phyloP scores from a whole-genome alignment of 1,284 basidiomycete genomes.

The Austropuccinia psidii region DNA sequence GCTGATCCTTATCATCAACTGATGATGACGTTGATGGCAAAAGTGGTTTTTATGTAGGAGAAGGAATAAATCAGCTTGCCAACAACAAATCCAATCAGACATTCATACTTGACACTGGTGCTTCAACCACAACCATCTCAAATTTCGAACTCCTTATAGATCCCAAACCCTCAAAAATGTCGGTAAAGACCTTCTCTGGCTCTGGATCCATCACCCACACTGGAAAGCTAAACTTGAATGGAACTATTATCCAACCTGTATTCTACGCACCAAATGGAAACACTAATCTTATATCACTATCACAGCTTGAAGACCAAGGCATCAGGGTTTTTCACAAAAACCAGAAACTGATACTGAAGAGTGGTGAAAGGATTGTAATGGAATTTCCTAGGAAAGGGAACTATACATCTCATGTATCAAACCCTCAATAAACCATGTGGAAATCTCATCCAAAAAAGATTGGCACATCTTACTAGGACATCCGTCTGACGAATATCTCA shows the following conservation, averaged over 20 bases:
- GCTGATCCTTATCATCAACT: too few species aligned
- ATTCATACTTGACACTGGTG: too few species aligned
- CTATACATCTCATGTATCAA: too few species aligned
- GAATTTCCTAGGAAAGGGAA: neutral
- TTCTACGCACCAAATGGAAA: neutral
- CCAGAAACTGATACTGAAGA: neutral
- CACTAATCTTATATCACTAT: neutral
- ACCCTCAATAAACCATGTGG: too few species aligned
- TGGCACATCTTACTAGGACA: neutral
- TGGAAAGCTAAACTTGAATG: neutral
- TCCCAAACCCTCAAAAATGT: too few species aligned
- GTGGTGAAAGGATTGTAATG: neutral
- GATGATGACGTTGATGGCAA: too few species aligned
- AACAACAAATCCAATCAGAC: too few species aligned
- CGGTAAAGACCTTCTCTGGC: neutral
- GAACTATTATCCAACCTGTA: neutral
- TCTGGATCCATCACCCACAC: neutral
- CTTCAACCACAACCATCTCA: too few species aligned
- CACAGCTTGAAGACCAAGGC: constrained; percentile 9
- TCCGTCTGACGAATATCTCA: neutral
- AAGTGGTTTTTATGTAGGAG: too few species aligned
- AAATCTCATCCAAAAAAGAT: neutral
- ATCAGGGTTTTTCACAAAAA: neutral
- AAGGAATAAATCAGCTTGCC: too few species aligned
- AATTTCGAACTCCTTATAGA: too few species aligned